Base-by-base conservation (phyloP, 2,329 filamentous ascomycete species). In the Neofusicoccum parvum region DNA sequence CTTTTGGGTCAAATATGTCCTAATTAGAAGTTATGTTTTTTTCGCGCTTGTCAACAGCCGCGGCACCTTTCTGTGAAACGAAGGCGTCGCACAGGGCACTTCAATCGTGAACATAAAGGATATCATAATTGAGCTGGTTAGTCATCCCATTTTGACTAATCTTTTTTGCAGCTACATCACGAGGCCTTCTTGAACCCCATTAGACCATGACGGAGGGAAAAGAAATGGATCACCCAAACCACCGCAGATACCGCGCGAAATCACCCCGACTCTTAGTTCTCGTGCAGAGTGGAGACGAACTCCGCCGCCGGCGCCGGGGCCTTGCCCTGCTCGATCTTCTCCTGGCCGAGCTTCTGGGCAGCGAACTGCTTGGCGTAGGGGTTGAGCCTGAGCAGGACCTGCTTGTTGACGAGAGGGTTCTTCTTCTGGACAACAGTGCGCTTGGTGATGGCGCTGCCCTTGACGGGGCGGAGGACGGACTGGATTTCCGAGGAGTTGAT, bases 401-500 rank as follows among this genome's bases (percentile, higher is more conserved):
- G 95, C 89, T 93, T 96, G 91, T 99, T 99, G 85, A 87, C 87
- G 74, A 99, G 93, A 78, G 95, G 95, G 89, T 99, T 99, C 94
- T 98, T 98, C 93, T 99, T 99, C 89, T 97, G 94, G 73, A 97
- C 92, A 78, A 87, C 84, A 73, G 86, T 84, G 79, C 95, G 92
- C 89, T 97, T 97, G 83, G 93, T 96, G 79, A 89, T 84, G 79
- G 92, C 88, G 74, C 90, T 88, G 75, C 95, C 95, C 87, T 94
- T 95, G 82, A 94, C 92, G 69, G 90, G 92, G 76, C 91, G 90
- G 78, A 99, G 89, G 67, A 97, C 94, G 82, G 90, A 92, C 90
- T 99, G 95, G 82, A 98, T 91, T 86, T 99, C 95, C 78, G 92
- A 93, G 78, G 91, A 94, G 92, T 99, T 99, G 91, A 99, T 99